Conservation (phyloP, 352 stramenopile genomes). For the Phytophthora pluvialis region DNA sequence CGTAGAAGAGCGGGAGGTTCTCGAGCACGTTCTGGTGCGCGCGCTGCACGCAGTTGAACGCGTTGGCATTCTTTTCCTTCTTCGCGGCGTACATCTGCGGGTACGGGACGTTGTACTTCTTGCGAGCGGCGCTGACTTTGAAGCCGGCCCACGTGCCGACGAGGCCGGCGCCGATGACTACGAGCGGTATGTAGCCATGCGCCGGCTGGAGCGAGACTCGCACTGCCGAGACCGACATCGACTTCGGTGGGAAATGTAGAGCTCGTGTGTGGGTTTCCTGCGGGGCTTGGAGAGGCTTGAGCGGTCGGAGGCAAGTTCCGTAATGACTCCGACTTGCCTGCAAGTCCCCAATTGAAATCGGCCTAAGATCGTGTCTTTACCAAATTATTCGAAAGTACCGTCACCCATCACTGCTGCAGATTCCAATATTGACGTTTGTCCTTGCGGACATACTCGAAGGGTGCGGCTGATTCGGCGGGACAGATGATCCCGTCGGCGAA, state of each 20-base stretch:
- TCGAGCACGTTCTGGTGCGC: conserved; percentile 88
- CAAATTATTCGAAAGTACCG: conserved; percentile 19
- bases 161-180: conserved; percentile 61
- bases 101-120: conserved; percentile 68
- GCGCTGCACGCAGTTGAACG: conserved; percentile 88
- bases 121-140: conserved; percentile 65
- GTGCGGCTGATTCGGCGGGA: conserved; percentile 14
- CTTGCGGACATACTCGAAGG: conserved; percentile 17
- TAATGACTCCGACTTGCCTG: conserved; percentile 18
- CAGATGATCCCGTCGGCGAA: conserved; percentile 10
- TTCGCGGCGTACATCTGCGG: conserved; percentile 77
- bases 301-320: conserved; percentile 32
- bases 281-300: conserved; percentile 20
- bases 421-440: background rate
- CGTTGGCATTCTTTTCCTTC: conserved; percentile 63
- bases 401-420: background rate
- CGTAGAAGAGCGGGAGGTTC: conserved; percentile 49
- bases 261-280: conserved; percentile 1
- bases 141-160: conserved; percentile 64
- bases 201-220: conserved; percentile 59
- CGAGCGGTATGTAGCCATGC: conserved; percentile 67
- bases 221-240: conserved; percentile 53
- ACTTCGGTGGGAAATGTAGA: conserved; percentile 4
- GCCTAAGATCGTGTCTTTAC: conserved; percentile 27
- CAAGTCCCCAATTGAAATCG: conserved; percentile 11